Conservation (phyloP, 257 asterid genomes). For the Cynanchum wilfordii region DNA sequence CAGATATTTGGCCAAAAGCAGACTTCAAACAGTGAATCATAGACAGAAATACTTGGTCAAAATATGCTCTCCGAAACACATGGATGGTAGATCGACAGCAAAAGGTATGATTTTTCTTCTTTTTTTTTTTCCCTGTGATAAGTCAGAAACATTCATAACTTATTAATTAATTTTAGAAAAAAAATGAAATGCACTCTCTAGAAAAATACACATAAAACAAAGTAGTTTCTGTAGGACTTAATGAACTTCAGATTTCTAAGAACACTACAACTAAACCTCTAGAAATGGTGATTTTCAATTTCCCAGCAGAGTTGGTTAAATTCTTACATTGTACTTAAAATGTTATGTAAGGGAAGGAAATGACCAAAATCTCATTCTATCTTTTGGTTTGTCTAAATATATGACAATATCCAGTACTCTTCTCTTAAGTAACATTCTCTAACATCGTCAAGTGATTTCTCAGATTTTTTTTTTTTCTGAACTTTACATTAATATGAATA, state of each 20-base stretch:
- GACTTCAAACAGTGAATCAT: not conserved
- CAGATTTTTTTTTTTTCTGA: too few species aligned
- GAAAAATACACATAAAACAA: not conserved
- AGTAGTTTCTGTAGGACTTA: not conserved
- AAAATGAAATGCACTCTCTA: not conserved
- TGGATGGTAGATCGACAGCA: not conserved
- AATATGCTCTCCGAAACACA: not conserved
- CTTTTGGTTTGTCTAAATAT: not conserved
- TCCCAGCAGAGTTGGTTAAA: not conserved
- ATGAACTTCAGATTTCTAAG: not conserved
- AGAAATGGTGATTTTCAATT: not conserved
- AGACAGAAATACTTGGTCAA: not conserved
- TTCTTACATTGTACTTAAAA: not conserved
- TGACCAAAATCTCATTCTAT: not conserved
- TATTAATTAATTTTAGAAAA: not conserved
- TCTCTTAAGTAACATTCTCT: not conserved
- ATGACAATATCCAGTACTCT: not conserved
- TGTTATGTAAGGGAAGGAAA: not conserved
- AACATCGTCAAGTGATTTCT: not conserved
- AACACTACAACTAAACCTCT: not conserved
- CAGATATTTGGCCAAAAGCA: not conserved
- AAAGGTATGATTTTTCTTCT: not conserved
- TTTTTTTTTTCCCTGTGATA: not conserved
- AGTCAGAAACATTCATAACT: not conserved
- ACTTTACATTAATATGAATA: too few species aligned